Evolutionary conservation across 169 alveolate species (phyloP), one percentile per base, ranked within the genome.

Genomic region (Plasmodium sp.): DNA sequence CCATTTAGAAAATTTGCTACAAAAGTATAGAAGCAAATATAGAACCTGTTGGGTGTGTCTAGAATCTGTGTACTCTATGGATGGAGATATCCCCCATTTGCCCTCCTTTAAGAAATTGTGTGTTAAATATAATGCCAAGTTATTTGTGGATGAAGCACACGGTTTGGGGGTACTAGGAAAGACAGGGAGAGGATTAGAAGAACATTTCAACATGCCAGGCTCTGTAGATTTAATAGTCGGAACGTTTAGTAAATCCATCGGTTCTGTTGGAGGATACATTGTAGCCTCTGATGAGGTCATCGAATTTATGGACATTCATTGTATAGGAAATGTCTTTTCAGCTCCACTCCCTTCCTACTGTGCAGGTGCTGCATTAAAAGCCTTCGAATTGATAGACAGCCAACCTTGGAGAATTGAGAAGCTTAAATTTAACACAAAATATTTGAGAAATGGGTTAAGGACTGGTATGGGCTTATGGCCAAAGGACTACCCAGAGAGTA

Each of bases 61-160:
- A 27, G 99, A 97, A 93, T 97, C 98, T 34, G 98, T 97, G n/a
- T 97, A 96, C 92, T 97, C 98, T 5, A 97, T 97, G 99, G 99
- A 97, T 62, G 99, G 98, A 7, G 99, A 97, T 79, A 96, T 97
- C 45, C 95, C 97, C 0, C 94, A 96, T 75, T 94, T 97, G 58
- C 98, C 98, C 31, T 75, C 90, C 22, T 74, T 95, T 72, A 80
- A 94, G 74, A 95, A 83, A 48, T 95, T 97, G n/a, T 93, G 97
- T 10, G 84, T 96, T 45, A 88, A 95, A 71, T 94, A 96, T 93
- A 84, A 96, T 27, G 96, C 97, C 16, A 81, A 93, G 36, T 67
- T 97, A 73, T 67, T 93, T 58, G 83, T 96, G n/a, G 99, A 97
- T 83, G 99, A 97, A 58, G 98, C 98, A n/a, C 99, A 97, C 74